Evolutionary conservation across 1,139 yeast species (phyloP), one percentile per base, ranked within the genome.

Genomic region (Candida sanyaensis): DNA sequence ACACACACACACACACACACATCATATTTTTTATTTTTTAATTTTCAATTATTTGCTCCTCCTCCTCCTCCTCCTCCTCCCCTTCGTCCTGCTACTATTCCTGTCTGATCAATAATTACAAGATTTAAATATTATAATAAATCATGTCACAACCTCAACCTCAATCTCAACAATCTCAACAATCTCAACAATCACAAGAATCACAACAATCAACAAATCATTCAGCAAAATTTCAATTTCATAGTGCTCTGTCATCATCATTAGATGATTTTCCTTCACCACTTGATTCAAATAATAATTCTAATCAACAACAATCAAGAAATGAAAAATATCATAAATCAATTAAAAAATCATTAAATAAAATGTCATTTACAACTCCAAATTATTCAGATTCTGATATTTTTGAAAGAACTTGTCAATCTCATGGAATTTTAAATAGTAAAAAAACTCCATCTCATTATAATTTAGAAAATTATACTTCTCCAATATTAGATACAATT

Each of bases 401-500:
- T 6, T 54, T 54, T 47, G 57, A 54, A 52, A 36, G 57, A 47
- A 46, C 54, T 9, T 48, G 54, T 27, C 21, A 42, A 21, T 41
- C 37, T 23, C 43, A 41, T 12, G 12, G 39, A n/a, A 36, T 30
- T 23, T 46, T 52, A 17, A 45, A 49, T 8, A 53, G 52, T 38
- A 50, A 50, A 3, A 58, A 52, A 44, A 55, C 50, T 13, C 69
- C 70, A 4, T 47, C 55, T 29, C 71, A 66, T 47, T 65, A 60
- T 51, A 62, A 57, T 37, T 58, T 61, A 13, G 72, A 67, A 44
- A 68, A 68, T 49, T 68, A 56, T 44, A 58, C 65, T 13, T 62
- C 63, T 34, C 73, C 73, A 6, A 64, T 66, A 7, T 55, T 68
- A 44, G 73, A 68, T 49, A 58, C 68, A 21, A 65, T 72, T 21